A percentile compares a stretch with the other conserved stretches of the same genome.
Evolutionary conservation across 192 early-diverging fungal genomes (phyloP).

Genomic region (Oehlia diaphana): DNA sequence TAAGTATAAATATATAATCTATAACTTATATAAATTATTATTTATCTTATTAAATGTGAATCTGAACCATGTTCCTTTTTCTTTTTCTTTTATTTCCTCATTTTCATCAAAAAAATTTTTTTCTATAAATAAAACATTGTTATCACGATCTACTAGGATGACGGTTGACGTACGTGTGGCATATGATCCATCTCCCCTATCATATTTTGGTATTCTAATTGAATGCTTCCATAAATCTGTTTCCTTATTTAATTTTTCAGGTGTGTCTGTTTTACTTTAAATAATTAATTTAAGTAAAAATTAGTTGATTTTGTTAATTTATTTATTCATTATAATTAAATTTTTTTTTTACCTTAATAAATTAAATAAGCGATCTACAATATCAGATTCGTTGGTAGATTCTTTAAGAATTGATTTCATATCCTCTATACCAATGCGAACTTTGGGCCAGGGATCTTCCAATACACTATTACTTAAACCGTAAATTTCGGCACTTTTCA

Average conservation of each 20-base stretch:
- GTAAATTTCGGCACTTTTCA: slow-evolving; percentile 32
- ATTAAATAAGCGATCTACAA: slow-evolving; percentile 38
- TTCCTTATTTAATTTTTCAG: background rate
- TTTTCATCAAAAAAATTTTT: slow-evolving; percentile 18
- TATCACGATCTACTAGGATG: slow-evolving; percentile 42
- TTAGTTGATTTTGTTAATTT: too few relatives aligned
- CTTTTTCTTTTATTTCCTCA: background rate
- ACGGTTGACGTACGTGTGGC: slow-evolving; percentile 44
- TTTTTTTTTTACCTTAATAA: slow-evolving; percentile 33
- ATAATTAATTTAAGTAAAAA: background rate
- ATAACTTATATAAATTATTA: too few relatives aligned
- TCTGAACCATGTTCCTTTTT: background rate
- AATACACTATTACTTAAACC: slow-evolving; percentile 43
- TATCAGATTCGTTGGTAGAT: slow-evolving; percentile 13
- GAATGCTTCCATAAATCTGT: slow-evolving; percentile 18
- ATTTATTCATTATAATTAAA: background rate
- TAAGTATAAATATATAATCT: too few relatives aligned
- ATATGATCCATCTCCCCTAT: slow-evolving; percentile 17
- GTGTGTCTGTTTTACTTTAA: background rate
- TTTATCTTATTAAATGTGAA: background rate
- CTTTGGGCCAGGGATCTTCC: slow-evolving; percentile 40
- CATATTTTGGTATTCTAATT: slow-evolving; percentile 32
- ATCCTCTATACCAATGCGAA: slow-evolving; percentile 27
- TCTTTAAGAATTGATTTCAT: slow-evolving; percentile 30
- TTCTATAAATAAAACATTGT: slow-evolving; percentile 39